phyloP scores from a whole-genome alignment of 2,329 filamentous ascomycete genomes.

The Aspergillus chevalieri region DNA sequence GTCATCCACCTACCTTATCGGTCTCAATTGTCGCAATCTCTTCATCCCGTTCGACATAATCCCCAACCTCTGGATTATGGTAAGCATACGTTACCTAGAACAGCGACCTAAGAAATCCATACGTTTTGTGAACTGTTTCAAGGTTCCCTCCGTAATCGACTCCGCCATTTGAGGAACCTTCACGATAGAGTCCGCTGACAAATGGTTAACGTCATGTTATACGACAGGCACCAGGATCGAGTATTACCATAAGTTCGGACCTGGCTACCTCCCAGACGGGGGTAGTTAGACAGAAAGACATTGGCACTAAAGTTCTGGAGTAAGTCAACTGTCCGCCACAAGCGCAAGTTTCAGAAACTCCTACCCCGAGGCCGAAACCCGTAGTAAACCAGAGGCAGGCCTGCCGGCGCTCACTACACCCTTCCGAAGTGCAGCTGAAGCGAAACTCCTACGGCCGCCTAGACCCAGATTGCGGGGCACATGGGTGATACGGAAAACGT shows the following conservation, averaged over 20 bases:
- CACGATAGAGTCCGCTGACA: conserved; percentile 68
- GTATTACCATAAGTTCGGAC: conserved; percentile 32
- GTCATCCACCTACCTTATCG: conserved; percentile 65
- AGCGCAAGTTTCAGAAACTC: background rate
- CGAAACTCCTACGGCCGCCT: conserved; percentile 19
- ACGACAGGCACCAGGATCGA: background rate
- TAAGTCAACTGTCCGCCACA: conserved; percentile 4
- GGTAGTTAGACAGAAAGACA: conserved; percentile 18
- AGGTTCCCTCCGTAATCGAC: conserved; percentile 92
- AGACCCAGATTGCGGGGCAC: conserved; percentile 18
- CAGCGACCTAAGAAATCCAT: conserved; percentile 23
- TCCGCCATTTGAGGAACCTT: conserved; percentile 98
- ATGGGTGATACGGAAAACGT: conserved; percentile 22
- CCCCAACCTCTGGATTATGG: conserved; percentile 63
- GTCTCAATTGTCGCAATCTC: conserved; percentile 99
- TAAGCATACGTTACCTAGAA: conserved; percentile 11
- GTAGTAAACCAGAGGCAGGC: conserved; percentile 19
- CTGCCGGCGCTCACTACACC: conserved; percentile 4
- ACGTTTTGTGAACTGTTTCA: conserved; percentile 91
- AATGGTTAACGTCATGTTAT: conserved; percentile 8
- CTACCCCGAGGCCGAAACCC: conserved; percentile 21
- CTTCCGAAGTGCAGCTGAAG: conserved; percentile 17
- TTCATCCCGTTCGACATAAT: conserved; percentile 91
- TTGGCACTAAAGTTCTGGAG: conserved; percentile 14
- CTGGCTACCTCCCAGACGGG: conserved; percentile 22